Evolutionary conservation across 768 basidiomycete genomes (phyloP).

Genomic region (Glaciozyma antarctica): DNA sequence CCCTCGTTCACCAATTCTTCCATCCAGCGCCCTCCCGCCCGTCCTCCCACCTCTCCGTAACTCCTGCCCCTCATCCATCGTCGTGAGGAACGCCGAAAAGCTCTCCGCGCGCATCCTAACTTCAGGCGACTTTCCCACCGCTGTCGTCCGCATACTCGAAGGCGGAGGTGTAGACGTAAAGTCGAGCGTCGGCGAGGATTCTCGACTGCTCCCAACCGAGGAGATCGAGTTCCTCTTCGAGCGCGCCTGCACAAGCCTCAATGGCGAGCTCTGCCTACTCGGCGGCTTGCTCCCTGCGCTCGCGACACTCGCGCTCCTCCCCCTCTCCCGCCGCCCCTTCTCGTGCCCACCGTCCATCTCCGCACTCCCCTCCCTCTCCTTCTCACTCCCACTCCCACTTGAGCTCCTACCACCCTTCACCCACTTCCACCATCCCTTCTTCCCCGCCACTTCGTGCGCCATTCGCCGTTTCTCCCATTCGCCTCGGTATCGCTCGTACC

Average conservation of each 20-base stretch:
- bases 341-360: background rate
- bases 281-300: background rate
- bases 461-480: slow-evolving; percentile 59
- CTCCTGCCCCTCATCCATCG: slow-evolving; percentile 5
- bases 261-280: background rate
- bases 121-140: background rate
- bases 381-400: background rate
- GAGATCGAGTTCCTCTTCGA: background rate
- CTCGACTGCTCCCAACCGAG: background rate
- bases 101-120: background rate
- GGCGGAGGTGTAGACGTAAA: background rate
- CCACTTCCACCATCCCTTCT: background rate
- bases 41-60: too few species aligned
- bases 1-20: too few species aligned
- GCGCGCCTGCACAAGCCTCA: background rate
- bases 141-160: background rate
- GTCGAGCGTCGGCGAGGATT: background rate
- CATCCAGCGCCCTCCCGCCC: too few species aligned
- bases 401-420: background rate
- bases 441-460: background rate
- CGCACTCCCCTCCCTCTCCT: slow-evolving; percentile 3
- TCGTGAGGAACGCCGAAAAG: background rate
- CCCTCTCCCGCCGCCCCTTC: background rate
- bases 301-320: background rate
- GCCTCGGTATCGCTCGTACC: slow-evolving; percentile 82